Evolutionary conservation across 345 rosid genomes (phyloP).

Genomic region (Syzygium aqueum): DNA sequence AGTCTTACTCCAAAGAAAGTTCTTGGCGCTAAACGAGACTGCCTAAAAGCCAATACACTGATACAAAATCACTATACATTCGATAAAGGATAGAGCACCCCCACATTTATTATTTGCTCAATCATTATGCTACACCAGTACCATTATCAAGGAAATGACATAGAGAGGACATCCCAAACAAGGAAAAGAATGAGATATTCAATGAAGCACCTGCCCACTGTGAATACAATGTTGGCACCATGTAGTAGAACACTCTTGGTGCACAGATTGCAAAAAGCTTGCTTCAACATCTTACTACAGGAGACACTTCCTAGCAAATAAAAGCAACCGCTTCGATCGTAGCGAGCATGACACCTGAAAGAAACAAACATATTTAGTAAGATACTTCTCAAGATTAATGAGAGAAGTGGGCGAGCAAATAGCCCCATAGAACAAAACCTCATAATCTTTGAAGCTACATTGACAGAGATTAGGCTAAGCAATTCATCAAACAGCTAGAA

Average conservation of each 20-base stretch:
- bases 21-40: background rate
- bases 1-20: background rate
- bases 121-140: background rate
- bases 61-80: accelerated
- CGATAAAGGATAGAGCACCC: accelerated
- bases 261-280: background rate
- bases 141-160: background rate
- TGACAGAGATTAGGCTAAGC: accelerated
- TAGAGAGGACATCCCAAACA: background rate
- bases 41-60: background rate
- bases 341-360: background rate
- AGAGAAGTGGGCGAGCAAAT: accelerated
- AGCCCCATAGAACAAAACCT: background rate
- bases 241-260: accelerated
- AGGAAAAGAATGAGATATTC: no score
- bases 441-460: accelerated
- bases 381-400: background rate
- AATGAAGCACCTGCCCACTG: no score
- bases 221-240: background rate
- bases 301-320: background rate
- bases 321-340: background rate
- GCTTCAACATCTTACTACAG: background rate
- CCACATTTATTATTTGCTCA: background rate
- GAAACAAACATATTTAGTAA: background rate
- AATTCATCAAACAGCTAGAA: background rate